A percentile compares a stretch with the other conserved stretches of the same genome.
These are phyloP conservation scores for Aspergillus viridinutans DNA, from an alignment of 2,329 filamentous ascomycete species.

Conservation along the genomic window DNA sequence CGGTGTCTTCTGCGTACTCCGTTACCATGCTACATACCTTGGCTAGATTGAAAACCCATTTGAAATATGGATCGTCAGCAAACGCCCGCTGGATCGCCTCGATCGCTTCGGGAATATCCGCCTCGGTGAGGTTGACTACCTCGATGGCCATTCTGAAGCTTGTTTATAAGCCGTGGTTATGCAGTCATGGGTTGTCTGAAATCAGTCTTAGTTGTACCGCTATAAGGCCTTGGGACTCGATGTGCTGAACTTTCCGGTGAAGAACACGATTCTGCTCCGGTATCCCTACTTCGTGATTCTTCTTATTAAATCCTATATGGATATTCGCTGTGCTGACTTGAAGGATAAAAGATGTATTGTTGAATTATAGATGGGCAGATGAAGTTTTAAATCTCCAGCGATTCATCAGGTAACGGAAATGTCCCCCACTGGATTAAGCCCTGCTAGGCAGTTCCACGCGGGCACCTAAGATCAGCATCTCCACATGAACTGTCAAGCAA, in stretches of 20 bases:
- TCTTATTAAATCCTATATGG: neutral
- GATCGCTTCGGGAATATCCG: conserved; percentile 61
- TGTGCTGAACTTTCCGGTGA: too few species aligned
- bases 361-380: neutral
- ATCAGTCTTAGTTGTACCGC: neutral
- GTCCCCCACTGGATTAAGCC: neutral
- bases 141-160: conserved; percentile 48
- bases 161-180: neutral
- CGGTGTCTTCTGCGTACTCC: neutral
- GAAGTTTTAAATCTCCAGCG: neutral
- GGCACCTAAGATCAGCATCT: neutral
- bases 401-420: neutral
- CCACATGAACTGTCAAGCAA: neutral
- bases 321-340: neutral
- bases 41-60: conserved; percentile 60
- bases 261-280: neutral
- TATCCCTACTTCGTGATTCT: neutral
- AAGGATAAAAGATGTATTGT: neutral
- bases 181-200: neutral
- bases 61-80: conserved; percentile 62
- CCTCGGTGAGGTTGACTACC: conserved; percentile 53
- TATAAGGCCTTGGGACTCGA: neutral
- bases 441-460: neutral
- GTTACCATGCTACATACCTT: conserved; percentile 41
- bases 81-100: conserved; percentile 64